Percentiles rank a stretch among this genome's conserved stretches.
These are phyloP conservation scores for Hemisphaericaspora subhashii DNA, from an alignment of 1,139 yeast species.

Conservation along the genomic window DNA sequence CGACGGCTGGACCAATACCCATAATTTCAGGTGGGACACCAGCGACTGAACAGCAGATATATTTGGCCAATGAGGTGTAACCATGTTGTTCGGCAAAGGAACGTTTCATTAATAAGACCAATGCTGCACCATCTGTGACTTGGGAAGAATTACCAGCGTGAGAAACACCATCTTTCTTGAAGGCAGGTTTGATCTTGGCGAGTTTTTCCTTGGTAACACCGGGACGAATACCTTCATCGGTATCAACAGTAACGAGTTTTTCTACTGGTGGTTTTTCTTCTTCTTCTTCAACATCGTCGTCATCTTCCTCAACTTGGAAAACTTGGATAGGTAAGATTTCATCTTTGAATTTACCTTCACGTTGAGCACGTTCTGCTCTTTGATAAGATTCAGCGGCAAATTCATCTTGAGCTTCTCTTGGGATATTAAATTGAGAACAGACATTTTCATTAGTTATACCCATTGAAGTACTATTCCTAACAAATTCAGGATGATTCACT, in stretches of 20 bases:
- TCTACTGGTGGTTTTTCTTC: constrained; percentile 21
- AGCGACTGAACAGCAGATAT: constrained; percentile 33
- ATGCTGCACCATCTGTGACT: constrained; percentile 44
- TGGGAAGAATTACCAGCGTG: constrained; percentile 46
- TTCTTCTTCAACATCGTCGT: constrained; percentile 13
- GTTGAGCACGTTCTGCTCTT: constrained; percentile 36
- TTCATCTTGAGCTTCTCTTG: constrained; percentile 60
- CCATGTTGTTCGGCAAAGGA: constrained; percentile 35
- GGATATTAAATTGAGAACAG: constrained; percentile 47
- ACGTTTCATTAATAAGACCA: constrained; percentile 35
- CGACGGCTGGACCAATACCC: constrained; percentile 45
- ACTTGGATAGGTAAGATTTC: constrained; percentile 39
- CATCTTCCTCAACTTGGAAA: constrained; percentile 22
- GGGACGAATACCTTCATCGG: constrained; percentile 36
- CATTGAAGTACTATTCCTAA: constrained; percentile 52
- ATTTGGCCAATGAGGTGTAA: constrained; percentile 36
- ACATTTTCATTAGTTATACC: constrained; percentile 53
- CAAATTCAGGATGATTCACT: constrained; percentile 19
- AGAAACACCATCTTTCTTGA: constrained; percentile 34
- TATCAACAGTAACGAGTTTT: constrained; percentile 16
- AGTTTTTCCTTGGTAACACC: constrained; percentile 29
- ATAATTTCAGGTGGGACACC: constrained; percentile 40
- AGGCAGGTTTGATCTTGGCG: constrained; percentile 32
- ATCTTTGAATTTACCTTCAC: constrained; percentile 32
- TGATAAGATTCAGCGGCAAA: constrained; percentile 38